These are phyloP conservation scores for Cystofilobasidium macerans DNA, from an alignment of 768 basidiomycete species.

Conservation along the genomic window DNA sequence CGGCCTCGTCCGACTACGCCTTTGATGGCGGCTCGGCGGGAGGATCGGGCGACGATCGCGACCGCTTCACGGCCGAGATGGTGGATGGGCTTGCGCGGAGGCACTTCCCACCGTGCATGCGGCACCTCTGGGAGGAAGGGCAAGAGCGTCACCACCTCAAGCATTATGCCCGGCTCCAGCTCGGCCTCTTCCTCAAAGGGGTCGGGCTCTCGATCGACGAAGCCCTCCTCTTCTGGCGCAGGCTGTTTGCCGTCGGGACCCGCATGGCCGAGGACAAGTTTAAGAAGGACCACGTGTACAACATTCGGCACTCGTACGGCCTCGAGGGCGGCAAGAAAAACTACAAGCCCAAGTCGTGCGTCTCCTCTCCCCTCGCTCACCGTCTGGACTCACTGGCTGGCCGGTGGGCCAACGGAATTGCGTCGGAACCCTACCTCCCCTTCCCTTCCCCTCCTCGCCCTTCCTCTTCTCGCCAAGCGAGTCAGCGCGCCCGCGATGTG, in stretches of 20 bases:
- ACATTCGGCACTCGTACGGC: constrained; percentile 89
- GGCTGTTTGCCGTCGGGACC: constrained; percentile 51
- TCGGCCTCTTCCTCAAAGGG: constrained; percentile 90
- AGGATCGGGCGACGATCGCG: constrained; percentile 50
- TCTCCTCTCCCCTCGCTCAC: background rate
- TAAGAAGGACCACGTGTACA: constrained; percentile 95
- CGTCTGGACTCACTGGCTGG: too few species aligned
- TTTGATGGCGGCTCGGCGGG: constrained; percentile 46
- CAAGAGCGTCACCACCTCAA: constrained; percentile 73
- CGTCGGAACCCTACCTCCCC: too few species aligned
- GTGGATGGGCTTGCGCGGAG: constrained; percentile 71
- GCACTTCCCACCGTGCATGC: constrained; percentile 95
- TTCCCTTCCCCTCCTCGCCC: too few species aligned
- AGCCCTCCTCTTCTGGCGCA: constrained; percentile 84
- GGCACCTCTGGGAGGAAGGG: constrained; percentile 69
- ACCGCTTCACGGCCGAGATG: constrained; percentile 84
- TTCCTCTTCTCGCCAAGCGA: too few species aligned
- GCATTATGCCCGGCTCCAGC: constrained; percentile 81
- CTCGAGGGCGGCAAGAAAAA: constrained; percentile 89
- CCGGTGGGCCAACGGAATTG: too few species aligned
- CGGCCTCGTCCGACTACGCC: constrained; percentile 64
- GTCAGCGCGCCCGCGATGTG: too few species aligned
- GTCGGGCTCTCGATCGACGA: constrained; percentile 89
- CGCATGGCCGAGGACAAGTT: constrained; percentile 82
- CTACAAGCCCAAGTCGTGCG: constrained; percentile 61